These are phyloP conservation scores for Podila horticola DNA, from an alignment of 192 early-diverging fungal genomes.

Conservation along the genomic window DNA sequence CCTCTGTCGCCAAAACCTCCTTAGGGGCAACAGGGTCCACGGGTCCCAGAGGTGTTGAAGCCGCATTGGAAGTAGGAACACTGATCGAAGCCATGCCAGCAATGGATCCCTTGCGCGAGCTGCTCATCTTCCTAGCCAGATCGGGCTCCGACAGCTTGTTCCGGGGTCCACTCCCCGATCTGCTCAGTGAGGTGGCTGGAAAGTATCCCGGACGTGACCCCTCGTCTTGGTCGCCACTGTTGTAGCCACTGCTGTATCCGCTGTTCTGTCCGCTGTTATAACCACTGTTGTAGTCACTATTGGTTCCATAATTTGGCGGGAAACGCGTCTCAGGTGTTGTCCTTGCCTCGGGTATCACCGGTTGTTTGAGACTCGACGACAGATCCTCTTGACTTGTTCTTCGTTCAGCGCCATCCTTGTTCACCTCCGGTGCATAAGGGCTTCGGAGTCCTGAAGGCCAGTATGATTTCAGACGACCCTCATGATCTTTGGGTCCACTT, in stretches of 20 bases:
- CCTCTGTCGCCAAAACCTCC: background rate
- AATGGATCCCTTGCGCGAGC: constrained; percentile 20
- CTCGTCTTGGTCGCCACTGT: constrained; percentile 37
- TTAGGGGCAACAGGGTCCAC: background rate
- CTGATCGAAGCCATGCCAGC: constrained; percentile 12
- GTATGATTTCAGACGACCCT: constrained; percentile 20
- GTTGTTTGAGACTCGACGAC: background rate
- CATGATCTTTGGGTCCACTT: background rate
- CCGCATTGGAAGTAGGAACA: background rate
- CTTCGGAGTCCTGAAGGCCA: constrained; percentile 45
- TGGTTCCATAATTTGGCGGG: constrained; percentile 31
- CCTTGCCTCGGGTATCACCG: background rate
- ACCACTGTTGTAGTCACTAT: constrained; percentile 34
- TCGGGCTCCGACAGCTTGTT: background rate
- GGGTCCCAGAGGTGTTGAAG: background rate
- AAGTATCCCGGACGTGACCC: constrained; percentile 27
- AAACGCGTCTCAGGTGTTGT: constrained; percentile 12
- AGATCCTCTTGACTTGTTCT: constrained; percentile 1
- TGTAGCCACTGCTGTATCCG: constrained; percentile 1
- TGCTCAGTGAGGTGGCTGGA: constrained; percentile 39
- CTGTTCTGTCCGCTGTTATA: constrained; percentile 32
- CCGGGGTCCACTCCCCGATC: constrained; percentile 40
- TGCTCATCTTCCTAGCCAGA: background rate
- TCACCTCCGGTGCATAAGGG: constrained; percentile 31
- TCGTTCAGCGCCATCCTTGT: background rate